Base-by-base conservation (phyloP, 1,284 basidiomycete genomes). In the Ganoderma sinense region DNA sequence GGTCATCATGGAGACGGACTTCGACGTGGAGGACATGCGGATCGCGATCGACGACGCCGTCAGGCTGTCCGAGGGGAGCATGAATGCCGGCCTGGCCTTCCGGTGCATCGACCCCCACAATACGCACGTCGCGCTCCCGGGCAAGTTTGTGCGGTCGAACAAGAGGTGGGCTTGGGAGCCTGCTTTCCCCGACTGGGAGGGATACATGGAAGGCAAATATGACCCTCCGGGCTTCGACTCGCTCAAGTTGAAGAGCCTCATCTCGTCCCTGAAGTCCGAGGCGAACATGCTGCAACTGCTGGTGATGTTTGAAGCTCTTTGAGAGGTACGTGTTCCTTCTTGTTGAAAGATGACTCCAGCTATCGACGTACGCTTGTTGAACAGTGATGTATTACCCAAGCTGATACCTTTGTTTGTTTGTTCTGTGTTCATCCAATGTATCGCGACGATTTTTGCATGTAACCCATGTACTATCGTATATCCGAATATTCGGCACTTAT, bases 1-100 rank as follows among this genome's bases (percentile, higher is more conserved):
- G 29, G 6, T 56, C 53, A 56, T 56, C 16, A 56, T 56, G 53
- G 53, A 56, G 29, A 56, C 53, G 53, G 53, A 56, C 29, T 56
- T 56, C 29, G 53, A 56, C 53, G 53, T 56, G 29, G 53, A 56
- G 16, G 53, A 56, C 29, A 56, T 56, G 53, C 14, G 29, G 6
- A 31, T 20, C 14, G 29, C 53, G 53, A 56, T 56, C 53, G 53
- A 56, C 18, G 53, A 56, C 29, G 31, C 31, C 14, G 53, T 56
- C 16, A 56, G 23, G 53, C 18, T 56, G 29, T 56, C 53, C 16
- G 53, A 56, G 16, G 53, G 53, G 29, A 18, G 29, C 29, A 56
- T 56, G 29, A 56, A 56, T 29, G 29, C 29, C 18, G 53, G 53
- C 53, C 2, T 56, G 53, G 53, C 53, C 18, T 56, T 56, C 53